Base-by-base conservation (phyloP, 163 green algal genomes). In the Botryococcus braunii region DNA sequence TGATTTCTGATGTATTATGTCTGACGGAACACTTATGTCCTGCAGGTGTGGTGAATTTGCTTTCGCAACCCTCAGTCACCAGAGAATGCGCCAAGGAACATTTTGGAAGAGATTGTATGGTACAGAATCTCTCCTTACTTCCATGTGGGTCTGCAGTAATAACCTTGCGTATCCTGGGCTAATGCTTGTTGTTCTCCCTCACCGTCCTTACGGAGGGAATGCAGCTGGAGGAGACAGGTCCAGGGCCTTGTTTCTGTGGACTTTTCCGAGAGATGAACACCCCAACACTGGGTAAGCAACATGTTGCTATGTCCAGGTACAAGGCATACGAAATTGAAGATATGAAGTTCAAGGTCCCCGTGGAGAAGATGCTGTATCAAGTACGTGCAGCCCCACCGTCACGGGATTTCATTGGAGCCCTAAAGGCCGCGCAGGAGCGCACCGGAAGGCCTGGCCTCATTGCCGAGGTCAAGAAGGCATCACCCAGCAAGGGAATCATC, bases 71-170 rank as follows among this genome's bases (percentile, higher is more conserved):
- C 80, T n/a, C 36, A 58, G 35, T 49, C 63, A 23, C 87, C 93
- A 46, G 87, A 89, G 48, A 94, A 95, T 76, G 83, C 92, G 74
- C 92, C 93, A 0, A 75, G 75, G 17, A 99, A 98, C 79, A 99
- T 98, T 63, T 75, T 99, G 69, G 94, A 99, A 76, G 93, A 99
- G 77, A 99, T 99, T 69, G 91, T 99, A n/a, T 99, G 94, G 93
- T 89, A 62, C 46, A 75, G n/a, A n/a, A n/a, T n/a, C n/a, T n/a
- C n/a, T n/a, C n/a, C n/a, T n/a, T 50, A 8, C 3, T 50, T 39
- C 1, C 11, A 32, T 29, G 39, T 7, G 11, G 36, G 35, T 17
- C n/a, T 17, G n/a, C 3, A 21, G 60, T n/a, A 50, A 7, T 25
- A 35, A 31, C 32, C 37, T 5, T 49, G 7, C 35, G 8, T 48